phyloP scores from a whole-genome alignment of 169 alveolate genomes.

The Eimeria maxima region DNA sequence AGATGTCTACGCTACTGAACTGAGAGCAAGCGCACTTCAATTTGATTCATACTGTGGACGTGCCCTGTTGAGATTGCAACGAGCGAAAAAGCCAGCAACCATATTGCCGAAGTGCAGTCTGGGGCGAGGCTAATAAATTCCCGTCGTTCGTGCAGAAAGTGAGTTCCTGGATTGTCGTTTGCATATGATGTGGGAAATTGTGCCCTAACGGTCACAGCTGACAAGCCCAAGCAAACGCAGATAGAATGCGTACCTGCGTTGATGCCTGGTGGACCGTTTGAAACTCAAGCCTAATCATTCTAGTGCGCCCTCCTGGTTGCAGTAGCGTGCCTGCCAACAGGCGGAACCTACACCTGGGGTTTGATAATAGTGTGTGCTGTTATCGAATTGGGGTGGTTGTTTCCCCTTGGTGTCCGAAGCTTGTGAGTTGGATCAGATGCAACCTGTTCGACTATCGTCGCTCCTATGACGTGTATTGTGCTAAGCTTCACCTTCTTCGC shows the following conservation, averaged over 20 bases:
- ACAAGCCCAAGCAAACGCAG: not conserved
- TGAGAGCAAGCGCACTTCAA: not conserved
- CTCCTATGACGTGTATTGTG: not conserved
- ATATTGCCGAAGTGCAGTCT: not conserved
- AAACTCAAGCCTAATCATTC: not conserved
- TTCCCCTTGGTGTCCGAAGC: not conserved
- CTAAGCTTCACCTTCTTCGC: not conserved
- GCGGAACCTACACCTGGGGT: not conserved
- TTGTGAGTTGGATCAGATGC: not conserved
- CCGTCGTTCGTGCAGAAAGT: not conserved
- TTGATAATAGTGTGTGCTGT: not conserved
- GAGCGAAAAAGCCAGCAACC: not conserved
- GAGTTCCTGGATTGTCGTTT: not conserved
- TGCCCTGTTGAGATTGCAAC: not conserved
- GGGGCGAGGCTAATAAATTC: not conserved
- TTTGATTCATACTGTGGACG: not conserved
- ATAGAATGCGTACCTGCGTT: not conserved
- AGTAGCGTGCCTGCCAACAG: not conserved
- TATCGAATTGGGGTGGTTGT: not conserved
- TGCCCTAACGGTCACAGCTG: not conserved
- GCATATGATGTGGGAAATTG: not conserved
- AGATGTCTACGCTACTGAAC: not conserved
- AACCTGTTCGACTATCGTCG: not conserved
- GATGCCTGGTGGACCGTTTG: not conserved
- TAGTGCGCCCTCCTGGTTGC: not conserved